A percentile compares a stretch with the other conserved stretches of the same genome.
phyloP scores from a whole-genome alignment of 169 alveolate species.

The Miamiensis avidus region DNA sequence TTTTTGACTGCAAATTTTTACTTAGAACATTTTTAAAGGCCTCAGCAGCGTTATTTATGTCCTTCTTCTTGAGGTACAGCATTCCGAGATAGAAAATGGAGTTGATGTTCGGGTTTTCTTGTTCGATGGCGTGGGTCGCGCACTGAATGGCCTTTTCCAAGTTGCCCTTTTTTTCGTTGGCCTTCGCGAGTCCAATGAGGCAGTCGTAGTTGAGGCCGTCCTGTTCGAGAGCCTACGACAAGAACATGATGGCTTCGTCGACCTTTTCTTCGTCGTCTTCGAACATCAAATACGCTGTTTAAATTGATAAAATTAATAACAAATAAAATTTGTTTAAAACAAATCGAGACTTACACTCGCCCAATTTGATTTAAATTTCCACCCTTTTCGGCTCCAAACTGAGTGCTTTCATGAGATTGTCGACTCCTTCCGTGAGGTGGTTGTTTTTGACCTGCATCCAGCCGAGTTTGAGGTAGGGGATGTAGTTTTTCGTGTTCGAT shows the following conservation, averaged over 20 bases:
- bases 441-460: conserved; percentile 58
- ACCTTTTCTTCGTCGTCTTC: conserved; percentile 37
- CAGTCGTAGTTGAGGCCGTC: conserved; percentile 71
- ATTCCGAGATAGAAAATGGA: conserved; percentile 72
- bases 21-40: conserved; percentile 58
- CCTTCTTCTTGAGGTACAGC: conserved; percentile 67
- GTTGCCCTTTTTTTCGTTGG: conserved; percentile 67
- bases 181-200: conserved; percentile 69
- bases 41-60: conserved; percentile 54
- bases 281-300: conserved; percentile 43
- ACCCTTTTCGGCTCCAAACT: conserved; percentile 51
- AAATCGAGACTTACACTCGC: conserved; percentile 55
- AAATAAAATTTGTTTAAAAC: too few relatives aligned
- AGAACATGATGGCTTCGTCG: conserved; percentile 61
- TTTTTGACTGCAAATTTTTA: conserved; percentile 17
- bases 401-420: conserved; percentile 50
- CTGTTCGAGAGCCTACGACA: conserved; percentile 52
- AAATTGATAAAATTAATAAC: too few relatives aligned
- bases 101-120: conserved; percentile 56
- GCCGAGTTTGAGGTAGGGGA: conserved; percentile 64
- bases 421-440: conserved; percentile 52
- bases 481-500: conserved; percentile 33
- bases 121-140: conserved; percentile 52
- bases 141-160: conserved; percentile 57
- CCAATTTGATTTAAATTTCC: conserved; percentile 61